Conservation (phyloP, 2,329 filamentous ascomycete species). For the Ophiosphaerella herpotricha region DNA sequence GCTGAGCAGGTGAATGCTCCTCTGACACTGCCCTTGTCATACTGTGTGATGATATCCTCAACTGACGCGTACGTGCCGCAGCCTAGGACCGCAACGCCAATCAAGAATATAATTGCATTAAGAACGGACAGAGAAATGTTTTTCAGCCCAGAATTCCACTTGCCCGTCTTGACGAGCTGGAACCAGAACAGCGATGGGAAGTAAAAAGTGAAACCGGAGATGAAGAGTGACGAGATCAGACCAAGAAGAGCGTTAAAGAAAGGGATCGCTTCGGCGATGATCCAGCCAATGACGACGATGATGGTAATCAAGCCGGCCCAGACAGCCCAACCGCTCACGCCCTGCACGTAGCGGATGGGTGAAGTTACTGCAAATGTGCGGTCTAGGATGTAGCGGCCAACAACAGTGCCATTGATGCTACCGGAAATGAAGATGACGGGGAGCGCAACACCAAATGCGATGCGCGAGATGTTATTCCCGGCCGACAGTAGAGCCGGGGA, state of each 20-base stretch:
- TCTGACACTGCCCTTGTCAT: slow-evolving; percentile 44
- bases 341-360: slow-evolving; percentile 51
- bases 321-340: slow-evolving; percentile 48
- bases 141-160: slow-evolving; percentile 44
- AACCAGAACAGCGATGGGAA: slow-evolving; percentile 48
- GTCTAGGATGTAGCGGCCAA: slow-evolving; percentile 68
- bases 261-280: slow-evolving; percentile 73
- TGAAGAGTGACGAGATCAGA: slow-evolving; percentile 65
- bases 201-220: slow-evolving; percentile 67
- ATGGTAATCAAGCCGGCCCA: slow-evolving; percentile 63
- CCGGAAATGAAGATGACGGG: slow-evolving; percentile 76
- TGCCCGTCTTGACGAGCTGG: slow-evolving; percentile 48
- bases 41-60: slow-evolving; percentile 51
- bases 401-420: slow-evolving; percentile 71
- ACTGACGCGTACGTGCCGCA: slow-evolving; percentile 53
- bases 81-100: slow-evolving; percentile 40
- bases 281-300: slow-evolving; percentile 67
- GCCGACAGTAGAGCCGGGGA: slow-evolving; percentile 70
- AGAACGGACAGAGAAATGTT: slow-evolving; percentile 38
- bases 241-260: slow-evolving; percentile 72
- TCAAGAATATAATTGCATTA: slow-evolving; percentile 33
- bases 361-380: slow-evolving; percentile 61
- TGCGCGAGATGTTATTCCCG: slow-evolving; percentile 61
- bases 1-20: slow-evolving; percentile 49
- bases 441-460: slow-evolving; percentile 72